A percentile compares a stretch with the other conserved stretches of the same genome.
Conservation (phyloP, 306 rosid species). For the Calophaca sinica region DNA sequence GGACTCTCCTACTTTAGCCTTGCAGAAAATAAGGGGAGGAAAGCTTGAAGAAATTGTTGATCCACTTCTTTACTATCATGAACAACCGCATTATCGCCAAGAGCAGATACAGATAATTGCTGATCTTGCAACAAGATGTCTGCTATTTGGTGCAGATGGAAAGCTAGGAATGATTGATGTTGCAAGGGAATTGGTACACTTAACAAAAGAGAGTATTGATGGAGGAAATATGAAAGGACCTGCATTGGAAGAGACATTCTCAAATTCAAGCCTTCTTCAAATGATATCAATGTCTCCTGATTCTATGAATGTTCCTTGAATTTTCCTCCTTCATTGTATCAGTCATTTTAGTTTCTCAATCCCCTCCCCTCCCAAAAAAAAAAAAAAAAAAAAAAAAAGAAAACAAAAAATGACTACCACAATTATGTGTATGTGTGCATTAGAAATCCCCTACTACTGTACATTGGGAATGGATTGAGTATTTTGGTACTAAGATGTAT, state of each 20-base stretch:
- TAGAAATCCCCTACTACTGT: slow-evolving; percentile 40
- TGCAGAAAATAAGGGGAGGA: slow-evolving; percentile 74
- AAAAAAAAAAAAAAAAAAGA: slow-evolving; percentile 15
- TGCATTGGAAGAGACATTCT: slow-evolving; percentile 84
- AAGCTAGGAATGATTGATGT: slow-evolving; percentile 84
- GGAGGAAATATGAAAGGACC: slow-evolving; percentile 63
- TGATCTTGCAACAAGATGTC: slow-evolving; percentile 92
- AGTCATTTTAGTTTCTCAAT: slow-evolving; percentile 9
- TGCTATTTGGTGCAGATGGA: slow-evolving; percentile 83
- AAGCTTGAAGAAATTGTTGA: slow-evolving; percentile 86
- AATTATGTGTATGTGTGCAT: slow-evolving; percentile 29
- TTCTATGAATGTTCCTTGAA: slow-evolving; percentile 73
- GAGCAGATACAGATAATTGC: slow-evolving; percentile 84
- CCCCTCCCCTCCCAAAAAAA: neutral
- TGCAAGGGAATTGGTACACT: slow-evolving; percentile 65
- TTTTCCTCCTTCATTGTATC: neutral
- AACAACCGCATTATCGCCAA: slow-evolving; percentile 57
- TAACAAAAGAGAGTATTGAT: slow-evolving; percentile 61
- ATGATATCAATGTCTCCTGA: slow-evolving; percentile 99
- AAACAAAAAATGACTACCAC: neutral
- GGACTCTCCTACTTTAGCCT: slow-evolving; percentile 64
- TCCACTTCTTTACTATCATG: slow-evolving; percentile 77
- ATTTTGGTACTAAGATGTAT: slow-evolving; percentile 36
- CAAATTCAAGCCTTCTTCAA: slow-evolving; percentile 96
- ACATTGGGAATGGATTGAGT: slow-evolving; percentile 41